Conservation (phyloP, 768 basidiomycete genomes). For the Baorangia bicolor region DNA sequence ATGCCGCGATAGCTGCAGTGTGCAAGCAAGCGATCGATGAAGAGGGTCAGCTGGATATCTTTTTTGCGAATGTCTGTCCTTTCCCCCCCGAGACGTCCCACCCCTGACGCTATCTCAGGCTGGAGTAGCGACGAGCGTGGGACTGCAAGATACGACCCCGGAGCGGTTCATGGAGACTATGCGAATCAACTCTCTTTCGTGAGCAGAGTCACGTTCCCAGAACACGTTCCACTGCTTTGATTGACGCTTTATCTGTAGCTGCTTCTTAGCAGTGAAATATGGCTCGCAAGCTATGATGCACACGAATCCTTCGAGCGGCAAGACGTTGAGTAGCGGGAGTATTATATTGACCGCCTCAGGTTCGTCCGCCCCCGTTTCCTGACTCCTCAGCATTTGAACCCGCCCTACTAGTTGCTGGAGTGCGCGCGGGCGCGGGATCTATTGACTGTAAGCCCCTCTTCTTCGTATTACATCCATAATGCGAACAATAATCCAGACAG, state of each 20-base stretch:
- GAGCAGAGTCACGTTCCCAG: conserved; percentile 14
- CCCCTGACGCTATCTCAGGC: conserved; percentile 46
- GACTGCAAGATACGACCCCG: conserved; percentile 53
- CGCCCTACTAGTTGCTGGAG: conserved; percentile 66
- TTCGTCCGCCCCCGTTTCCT: conserved; percentile 33
- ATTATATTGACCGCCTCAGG: conserved; percentile 88
- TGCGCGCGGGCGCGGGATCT: conserved; percentile 79
- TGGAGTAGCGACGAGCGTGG: conserved; percentile 50
- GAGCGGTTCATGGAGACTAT: conserved; percentile 74
- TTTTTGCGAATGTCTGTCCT: conserved; percentile 84
- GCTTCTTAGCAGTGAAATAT: conserved; percentile 87
- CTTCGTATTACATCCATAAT: background rate
- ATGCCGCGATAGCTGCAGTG: conserved; percentile 60
- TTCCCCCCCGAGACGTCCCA: background rate
- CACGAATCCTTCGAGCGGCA: conserved; percentile 64
- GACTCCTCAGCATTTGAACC: background rate
- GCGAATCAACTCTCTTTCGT: conserved; percentile 75
- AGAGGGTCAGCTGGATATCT: conserved; percentile 86
- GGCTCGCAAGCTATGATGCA: conserved; percentile 80
- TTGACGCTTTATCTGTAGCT: conserved; percentile 43
- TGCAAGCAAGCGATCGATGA: conserved; percentile 75
- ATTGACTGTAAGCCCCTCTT: conserved; percentile 63
- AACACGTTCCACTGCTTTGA: background rate
- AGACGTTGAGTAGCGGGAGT: conserved; percentile 69
- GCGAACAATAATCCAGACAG: conserved; percentile 56